Conservation (phyloP, 306 rosid genomes). For the Sindora glabra region DNA sequence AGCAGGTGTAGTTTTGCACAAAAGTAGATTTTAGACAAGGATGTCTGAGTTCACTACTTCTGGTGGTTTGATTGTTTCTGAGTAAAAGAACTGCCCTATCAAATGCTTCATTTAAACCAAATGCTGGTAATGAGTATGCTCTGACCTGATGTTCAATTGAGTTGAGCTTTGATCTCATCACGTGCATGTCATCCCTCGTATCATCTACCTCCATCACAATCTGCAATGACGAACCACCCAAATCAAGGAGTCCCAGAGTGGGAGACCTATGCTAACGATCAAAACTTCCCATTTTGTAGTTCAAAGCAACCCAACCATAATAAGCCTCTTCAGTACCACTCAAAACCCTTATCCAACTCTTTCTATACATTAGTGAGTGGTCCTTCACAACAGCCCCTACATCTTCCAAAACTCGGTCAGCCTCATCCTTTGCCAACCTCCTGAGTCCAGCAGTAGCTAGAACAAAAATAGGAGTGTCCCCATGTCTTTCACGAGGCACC, state of each 20-base stretch:
- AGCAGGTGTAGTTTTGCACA: constrained; percentile 51
- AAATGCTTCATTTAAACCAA: constrained; percentile 82
- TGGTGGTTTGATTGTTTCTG: constrained; percentile 18
- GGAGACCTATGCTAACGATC: constrained; percentile 24
- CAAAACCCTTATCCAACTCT: constrained; percentile 68
- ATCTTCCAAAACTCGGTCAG: constrained; percentile 40
- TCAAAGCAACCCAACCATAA: constrained; percentile 88
- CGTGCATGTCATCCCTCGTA: constrained; percentile 24
- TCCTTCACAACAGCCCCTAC: constrained; percentile 44
- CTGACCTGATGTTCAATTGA: constrained; percentile 35
- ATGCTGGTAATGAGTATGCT: constrained; percentile 55
- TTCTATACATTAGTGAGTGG: constrained; percentile 36
- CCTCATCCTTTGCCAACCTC: constrained; percentile 37
- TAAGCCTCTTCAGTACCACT: constrained; percentile 87
- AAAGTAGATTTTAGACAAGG: constrained; percentile 53
- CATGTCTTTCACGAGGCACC: constrained; percentile 42
- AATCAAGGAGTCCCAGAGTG: constrained; percentile 69
- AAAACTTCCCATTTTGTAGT: constrained; percentile 58
- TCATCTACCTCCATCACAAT: constrained; percentile 48
- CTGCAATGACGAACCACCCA: constrained; percentile 89
- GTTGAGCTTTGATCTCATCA: constrained; percentile 45
- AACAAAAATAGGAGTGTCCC: constrained; percentile 52
- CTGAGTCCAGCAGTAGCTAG: constrained; percentile 81
- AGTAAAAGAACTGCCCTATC: constrained; percentile 55
- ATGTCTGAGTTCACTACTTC: constrained; percentile 40